Evolutionary conservation across 1,284 basidiomycete species (phyloP), one percentile per base, ranked within the genome.

Genomic region (Inonotus hispidus): DNA sequence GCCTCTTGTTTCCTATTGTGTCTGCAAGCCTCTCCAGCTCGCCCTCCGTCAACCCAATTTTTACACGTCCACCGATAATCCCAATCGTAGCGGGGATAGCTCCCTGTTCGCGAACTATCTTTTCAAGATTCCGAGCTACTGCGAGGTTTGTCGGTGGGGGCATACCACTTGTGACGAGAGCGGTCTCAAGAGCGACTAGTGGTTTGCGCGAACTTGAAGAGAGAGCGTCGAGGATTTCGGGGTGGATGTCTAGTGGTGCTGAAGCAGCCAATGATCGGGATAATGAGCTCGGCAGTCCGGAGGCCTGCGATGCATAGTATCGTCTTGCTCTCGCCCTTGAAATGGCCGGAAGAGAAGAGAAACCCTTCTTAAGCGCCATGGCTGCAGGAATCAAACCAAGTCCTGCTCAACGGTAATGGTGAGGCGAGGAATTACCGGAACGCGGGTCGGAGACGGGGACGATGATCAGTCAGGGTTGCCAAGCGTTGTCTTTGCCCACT

Each of bases 131-230:
- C 25, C 76, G 76, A 0, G 92, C 88, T 14, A 91, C 87, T 37
- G 87, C 77, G 16, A 90, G 74, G 69, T 95, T 97, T 50, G 80
- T 78, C 0, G 95, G 94, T 66, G 85, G 83, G 0, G 90, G 89
- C 77, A 95, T 85, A 32, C 93, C 96, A 78, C 98, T 93, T 0
- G 95, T 95, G 63, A 97, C 87, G 63, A 99, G 87, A 1, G 95
- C 90, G 0, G 92, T 93, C 69, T 92, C 90, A n/a, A 92, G 79
- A 21, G 89, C 89, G 8, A 91, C 88, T 52, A 90, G 76, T 45
- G 88, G 83, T 66, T 74, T 77, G 38, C 74, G 74, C 53, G 77
- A 73, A 38, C 74, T 74, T 53, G 77, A 73, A 14, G 79, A 75
- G 32, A 95, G 77, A 1, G 93, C 93, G 65, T 92, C 81, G 66